Evolutionary conservation across 1,284 basidiomycete genomes (phyloP), one percentile per base, ranked within the genome.

Genomic region (Ceratobasidium sp.): DNA sequence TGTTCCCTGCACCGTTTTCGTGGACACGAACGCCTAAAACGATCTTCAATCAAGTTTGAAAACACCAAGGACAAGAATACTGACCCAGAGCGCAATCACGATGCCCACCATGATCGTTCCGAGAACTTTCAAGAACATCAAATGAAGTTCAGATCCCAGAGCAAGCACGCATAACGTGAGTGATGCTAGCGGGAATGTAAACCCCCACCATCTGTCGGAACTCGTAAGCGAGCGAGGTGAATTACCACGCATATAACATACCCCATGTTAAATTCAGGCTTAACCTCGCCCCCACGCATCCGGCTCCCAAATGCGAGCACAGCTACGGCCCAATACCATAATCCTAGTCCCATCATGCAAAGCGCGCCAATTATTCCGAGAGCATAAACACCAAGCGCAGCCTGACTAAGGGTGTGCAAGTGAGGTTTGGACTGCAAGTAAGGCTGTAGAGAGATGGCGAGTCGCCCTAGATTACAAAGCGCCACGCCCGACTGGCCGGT

Each of bases 211-310:
- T 28, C 71, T 74, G 47, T 35, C 13, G 35, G 35, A 54, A 54
- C 28, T 26, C 42, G 35, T 74, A 47, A 74, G 33, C 54, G 20
- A 13, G 49, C 49, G 39, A 26, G n/a, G 20, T 10, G 26, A 6
- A 47, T 26, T 28, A 63, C 26, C 53, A 42, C 17, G 15, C 60
- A 47, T 33, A 73, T 58, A 35, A 26, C 54, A 35, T 49, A 74
- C 71, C 71, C 71, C 71, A 74, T 74, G 23, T 74, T 74, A 53
- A 74, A 74, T 64, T 74, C 71, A 10, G 71, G 71, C 42, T 74
- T 74, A 6, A 74, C 71, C 42, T 74, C 71, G 33, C 71, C 71
- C 13, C 37, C 71, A 64, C 71, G 58, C 71, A 74, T 74, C 31
- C 71, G 71, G 42, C 71, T 74, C 13, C 71, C 49, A 26, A 74